Conservation (phyloP, 2,329 filamentous ascomycete species). For the Alternaria panax region DNA sequence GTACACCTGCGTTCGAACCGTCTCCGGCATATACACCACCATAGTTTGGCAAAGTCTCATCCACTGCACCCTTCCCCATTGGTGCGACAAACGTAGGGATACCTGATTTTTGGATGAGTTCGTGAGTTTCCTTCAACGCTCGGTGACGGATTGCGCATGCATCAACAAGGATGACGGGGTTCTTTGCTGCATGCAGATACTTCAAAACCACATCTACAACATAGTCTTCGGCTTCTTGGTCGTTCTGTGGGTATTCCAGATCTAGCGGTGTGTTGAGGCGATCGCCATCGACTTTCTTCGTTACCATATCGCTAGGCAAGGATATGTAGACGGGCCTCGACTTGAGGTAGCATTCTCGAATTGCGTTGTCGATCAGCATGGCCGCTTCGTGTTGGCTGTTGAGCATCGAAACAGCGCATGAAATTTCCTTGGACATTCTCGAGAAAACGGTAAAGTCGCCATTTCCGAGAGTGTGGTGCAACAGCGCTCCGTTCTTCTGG, state of each 20-base stretch:
- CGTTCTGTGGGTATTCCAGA: slow-evolving; percentile 69
- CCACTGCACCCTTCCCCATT: slow-evolving; percentile 86
- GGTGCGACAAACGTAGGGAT: slow-evolving; percentile 87
- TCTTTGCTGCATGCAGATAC: slow-evolving; percentile 74
- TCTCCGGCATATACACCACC: slow-evolving; percentile 86
- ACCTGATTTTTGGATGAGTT: slow-evolving; percentile 74
- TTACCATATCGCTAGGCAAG: slow-evolving; percentile 81
- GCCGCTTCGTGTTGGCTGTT: slow-evolving; percentile 74
- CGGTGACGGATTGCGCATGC: slow-evolving; percentile 81
- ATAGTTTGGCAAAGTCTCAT: slow-evolving; percentile 77
- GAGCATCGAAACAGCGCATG: slow-evolving; percentile 74
- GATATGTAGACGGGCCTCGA: slow-evolving; percentile 85
- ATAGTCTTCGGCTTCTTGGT: slow-evolving; percentile 76
- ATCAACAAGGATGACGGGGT: slow-evolving; percentile 81
- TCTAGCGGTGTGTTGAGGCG: slow-evolving; percentile 75
- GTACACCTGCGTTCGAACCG: slow-evolving; percentile 71
- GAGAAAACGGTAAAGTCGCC: slow-evolving; percentile 83
- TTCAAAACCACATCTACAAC: slow-evolving; percentile 81
- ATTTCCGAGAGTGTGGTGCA: slow-evolving; percentile 59
- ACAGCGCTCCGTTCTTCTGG: slow-evolving; percentile 52
- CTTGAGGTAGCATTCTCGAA: slow-evolving; percentile 75
- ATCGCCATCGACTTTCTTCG: slow-evolving; percentile 76
- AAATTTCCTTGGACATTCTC: slow-evolving; percentile 77
- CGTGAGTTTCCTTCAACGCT: slow-evolving; percentile 74
- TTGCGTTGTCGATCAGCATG: slow-evolving; percentile 76